Evolutionary conservation across 495 filamentous ascomycete genomes (phyloP), one percentile per base, ranked within the genome.

Genomic region (Penicillium ucsense): DNA sequence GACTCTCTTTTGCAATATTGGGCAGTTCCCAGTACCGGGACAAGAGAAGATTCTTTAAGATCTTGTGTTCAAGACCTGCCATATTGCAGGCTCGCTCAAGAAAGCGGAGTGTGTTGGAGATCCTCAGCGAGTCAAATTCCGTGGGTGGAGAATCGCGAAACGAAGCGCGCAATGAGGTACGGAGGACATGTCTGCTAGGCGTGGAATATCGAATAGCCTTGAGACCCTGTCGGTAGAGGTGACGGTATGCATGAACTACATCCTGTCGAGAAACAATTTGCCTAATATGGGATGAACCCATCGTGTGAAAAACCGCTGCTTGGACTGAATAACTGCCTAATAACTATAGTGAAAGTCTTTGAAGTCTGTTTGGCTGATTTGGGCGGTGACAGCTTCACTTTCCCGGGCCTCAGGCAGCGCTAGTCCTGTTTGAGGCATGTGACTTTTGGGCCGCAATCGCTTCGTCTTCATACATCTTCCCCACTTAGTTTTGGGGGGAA

Each of bases 131-230:
- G 53, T 88, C 70, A 52, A 85, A 86, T 8, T 75, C 66, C 41
- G 67, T 64, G 3, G 59, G 49, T 4, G 63, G 50, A 36, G 69
- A 65, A 31, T 74, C 74, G 35, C 88, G 86, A 64, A 95, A 98
- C 7, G 82, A 79, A 0, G 54, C 63, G 39, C 87, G 82, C 34
- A 98, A 56, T 49, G 75, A 76, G 40, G 81, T 70, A 34, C 77
- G 75, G 28, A 87, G 59, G 1, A 78, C 74, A 68, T 78, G 82
- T 45, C 88, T 84, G 28, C 82, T 73, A 1, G 94, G 92, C 39
- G 78, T 77, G 0, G 90, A 80, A 68, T 85, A 92, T 47, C 87
- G 84, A 31, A 95, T 76, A 2, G 86, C 89, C 37, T 80, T 84
- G 9, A 97, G 76, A 9, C 78, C 75, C 9, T 78, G 77, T 38